Evolutionary conservation across 805 yeast genomes (phyloP).

Genomic region (Lipomyces yamanashiensis): DNA sequence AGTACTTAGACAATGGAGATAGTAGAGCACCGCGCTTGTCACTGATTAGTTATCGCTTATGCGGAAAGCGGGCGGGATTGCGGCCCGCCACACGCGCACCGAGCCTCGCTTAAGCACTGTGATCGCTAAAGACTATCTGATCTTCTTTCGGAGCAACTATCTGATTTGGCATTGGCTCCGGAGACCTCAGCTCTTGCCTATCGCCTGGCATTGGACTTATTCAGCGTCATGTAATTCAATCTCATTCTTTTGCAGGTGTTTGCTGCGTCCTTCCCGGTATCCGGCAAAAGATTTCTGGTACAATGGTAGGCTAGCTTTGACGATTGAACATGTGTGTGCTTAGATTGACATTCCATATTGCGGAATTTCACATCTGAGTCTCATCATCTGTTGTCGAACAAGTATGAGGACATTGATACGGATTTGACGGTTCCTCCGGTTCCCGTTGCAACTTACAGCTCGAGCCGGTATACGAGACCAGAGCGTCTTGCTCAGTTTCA

Average conservation of each 20-base stretch:
- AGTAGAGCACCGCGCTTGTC: neutral
- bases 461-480: neutral
- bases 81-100: too few relatives aligned
- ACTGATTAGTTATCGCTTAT: neutral
- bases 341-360: neutral
- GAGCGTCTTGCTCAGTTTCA: slow-evolving; percentile 4
- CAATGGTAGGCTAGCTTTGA: neutral
- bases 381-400: neutral
- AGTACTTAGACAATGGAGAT: too few relatives aligned
- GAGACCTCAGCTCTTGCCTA: too few relatives aligned
- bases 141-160: too few relatives aligned
- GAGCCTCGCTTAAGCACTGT: too few relatives aligned
- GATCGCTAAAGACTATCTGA: too few relatives aligned
- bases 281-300: neutral
- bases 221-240: too few relatives aligned
- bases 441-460: neutral
- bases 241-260: neutral
- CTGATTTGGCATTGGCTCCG: too few relatives aligned
- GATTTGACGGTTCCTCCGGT: neutral
- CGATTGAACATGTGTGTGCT: neutral
- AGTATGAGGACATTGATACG: neutral
- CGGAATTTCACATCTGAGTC: neutral
- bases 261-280: neutral
- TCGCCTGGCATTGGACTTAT: too few relatives aligned
- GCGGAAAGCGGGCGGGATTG: neutral